Percentiles rank a stretch among this genome's conserved stretches.
Evolutionary conservation across 176 grass and related monocot species (phyloP).

Genomic region (Carex scoparia): DNA sequence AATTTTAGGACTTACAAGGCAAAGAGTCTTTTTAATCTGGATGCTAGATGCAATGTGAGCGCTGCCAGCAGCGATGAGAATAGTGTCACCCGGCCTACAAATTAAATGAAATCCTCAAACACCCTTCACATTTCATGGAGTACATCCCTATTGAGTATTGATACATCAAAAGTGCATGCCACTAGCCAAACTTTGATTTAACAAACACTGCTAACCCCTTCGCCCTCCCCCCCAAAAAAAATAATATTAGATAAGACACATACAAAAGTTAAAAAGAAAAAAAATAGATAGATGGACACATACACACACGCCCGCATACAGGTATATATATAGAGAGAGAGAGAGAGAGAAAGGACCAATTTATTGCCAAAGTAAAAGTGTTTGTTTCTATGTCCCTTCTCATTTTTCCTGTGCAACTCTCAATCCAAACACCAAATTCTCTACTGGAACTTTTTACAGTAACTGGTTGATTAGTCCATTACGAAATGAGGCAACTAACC

Average conservation of each 20-base stretch:
- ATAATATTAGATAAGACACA: background rate
- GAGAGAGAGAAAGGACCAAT: background rate
- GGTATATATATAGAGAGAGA: background rate
- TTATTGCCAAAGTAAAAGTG: background rate
- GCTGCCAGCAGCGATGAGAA: conserved; percentile 73
- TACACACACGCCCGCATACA: no score
- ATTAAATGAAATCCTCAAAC: conserved; percentile 11
- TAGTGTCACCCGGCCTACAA: conserved; percentile 95
- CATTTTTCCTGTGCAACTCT: background rate
- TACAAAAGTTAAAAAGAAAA: background rate
- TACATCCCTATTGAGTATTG: background rate
- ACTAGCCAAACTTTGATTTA: background rate
- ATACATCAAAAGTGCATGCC: background rate
- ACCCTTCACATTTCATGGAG: background rate
- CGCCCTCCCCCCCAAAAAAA: background rate
- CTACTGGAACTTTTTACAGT: background rate
- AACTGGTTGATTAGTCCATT: background rate
- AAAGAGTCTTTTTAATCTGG: conserved; percentile 94
- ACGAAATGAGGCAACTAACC: conserved; percentile 30
- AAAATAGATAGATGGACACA: no score
- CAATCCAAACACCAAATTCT: background rate
- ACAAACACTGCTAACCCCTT: background rate
- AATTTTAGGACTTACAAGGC: conserved; percentile 72
- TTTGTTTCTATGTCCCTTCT: background rate
- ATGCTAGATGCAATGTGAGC: conserved; percentile 68